Evolutionary conservation across 2,329 filamentous ascomycete species (phyloP).

Genomic region (Penicillium digitatum): DNA sequence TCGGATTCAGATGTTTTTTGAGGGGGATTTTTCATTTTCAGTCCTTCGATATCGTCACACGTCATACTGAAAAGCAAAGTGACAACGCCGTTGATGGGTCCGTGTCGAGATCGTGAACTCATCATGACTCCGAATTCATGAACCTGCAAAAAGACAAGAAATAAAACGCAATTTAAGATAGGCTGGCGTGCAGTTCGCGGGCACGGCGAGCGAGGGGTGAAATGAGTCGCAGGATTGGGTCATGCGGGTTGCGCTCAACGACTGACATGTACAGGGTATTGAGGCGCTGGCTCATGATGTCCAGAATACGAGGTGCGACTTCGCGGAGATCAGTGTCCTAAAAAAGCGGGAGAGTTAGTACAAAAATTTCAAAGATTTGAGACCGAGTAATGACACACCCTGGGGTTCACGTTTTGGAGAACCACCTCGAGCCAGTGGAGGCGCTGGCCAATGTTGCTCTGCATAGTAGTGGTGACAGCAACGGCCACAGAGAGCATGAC

Average conservation of each 20-base stretch:
- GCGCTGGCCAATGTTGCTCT: conserved; percentile 52
- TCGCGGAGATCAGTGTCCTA: conserved; percentile 54
- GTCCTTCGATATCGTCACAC: conserved; percentile 12
- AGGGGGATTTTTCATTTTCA: conserved; percentile 9
- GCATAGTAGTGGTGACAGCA: conserved; percentile 56
- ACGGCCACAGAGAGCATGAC: conserved; percentile 59
- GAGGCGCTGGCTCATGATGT: conserved; percentile 55
- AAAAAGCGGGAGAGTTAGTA: neutral
- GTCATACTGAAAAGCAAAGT: conserved; percentile 13
- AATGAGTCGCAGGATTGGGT: conserved; percentile 52
- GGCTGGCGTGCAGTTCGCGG: conserved; percentile 31
- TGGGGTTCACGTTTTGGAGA: conserved; percentile 52
- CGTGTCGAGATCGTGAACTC: conserved; percentile 2
- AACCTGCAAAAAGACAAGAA: neutral
- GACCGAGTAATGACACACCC: conserved; percentile 39
- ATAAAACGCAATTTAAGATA: neutral
- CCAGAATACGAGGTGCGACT: conserved; percentile 57
- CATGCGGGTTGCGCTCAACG: conserved; percentile 50
- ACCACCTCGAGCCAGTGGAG: conserved; percentile 58
- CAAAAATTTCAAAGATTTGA: too few species aligned
- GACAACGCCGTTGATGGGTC: conserved; percentile 7
- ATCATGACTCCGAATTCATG: neutral
- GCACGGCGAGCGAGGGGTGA: conserved; percentile 45
- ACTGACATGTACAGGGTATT: conserved; percentile 56
- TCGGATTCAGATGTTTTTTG: neutral